A percentile compares a stretch with the other conserved stretches of the same genome.
Evolutionary conservation across 306 rosid species (phyloP).

Genomic region (Adenanthera pavonina): DNA sequence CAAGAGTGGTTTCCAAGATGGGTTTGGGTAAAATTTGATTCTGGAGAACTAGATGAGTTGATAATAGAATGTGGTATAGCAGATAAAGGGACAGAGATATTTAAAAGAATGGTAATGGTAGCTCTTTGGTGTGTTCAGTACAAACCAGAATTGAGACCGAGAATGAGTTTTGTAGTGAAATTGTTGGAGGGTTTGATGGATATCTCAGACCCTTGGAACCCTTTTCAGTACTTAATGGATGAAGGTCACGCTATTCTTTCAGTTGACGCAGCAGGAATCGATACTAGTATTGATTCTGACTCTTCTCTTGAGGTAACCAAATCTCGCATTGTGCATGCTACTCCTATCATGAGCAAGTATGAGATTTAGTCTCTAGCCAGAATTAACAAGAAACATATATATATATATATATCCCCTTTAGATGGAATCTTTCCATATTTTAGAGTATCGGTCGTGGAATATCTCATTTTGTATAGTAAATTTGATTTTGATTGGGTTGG

Average conservation of each 20-base stretch:
- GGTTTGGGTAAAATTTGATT: not conserved
- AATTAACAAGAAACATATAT: too few species aligned
- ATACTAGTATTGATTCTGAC: not conserved
- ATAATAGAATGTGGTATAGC: not conserved
- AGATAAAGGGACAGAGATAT: not conserved
- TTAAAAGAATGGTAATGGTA: conserved; percentile 31
- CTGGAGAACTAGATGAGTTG: not conserved
- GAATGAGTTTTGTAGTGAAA: conserved; percentile 43
- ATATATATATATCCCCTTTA: too few species aligned
- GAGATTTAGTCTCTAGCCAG: conserved; percentile 32
- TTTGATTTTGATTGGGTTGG: too few species aligned
- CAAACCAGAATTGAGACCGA: conserved; percentile 38
- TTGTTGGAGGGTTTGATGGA: conserved; percentile 48
- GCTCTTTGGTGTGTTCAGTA: conserved; percentile 50
- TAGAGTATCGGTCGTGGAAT: too few species aligned
- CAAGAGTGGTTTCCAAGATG: not conserved
- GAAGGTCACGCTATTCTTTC: conserved; percentile 1
- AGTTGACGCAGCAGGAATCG: not conserved
- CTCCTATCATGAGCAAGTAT: conserved; percentile 36
- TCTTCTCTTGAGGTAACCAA: too few species aligned
- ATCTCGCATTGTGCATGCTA: not conserved
- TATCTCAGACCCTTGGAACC: conserved; percentile 40
- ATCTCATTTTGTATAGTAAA: too few species aligned
- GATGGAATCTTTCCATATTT: too few species aligned
- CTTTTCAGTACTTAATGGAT: conserved; percentile 35